Percentiles rank a stretch among this genome's conserved stretches.
Evolutionary conservation across 306 rosid species (phyloP).

Genomic region (Lathyrus tuberosus): DNA sequence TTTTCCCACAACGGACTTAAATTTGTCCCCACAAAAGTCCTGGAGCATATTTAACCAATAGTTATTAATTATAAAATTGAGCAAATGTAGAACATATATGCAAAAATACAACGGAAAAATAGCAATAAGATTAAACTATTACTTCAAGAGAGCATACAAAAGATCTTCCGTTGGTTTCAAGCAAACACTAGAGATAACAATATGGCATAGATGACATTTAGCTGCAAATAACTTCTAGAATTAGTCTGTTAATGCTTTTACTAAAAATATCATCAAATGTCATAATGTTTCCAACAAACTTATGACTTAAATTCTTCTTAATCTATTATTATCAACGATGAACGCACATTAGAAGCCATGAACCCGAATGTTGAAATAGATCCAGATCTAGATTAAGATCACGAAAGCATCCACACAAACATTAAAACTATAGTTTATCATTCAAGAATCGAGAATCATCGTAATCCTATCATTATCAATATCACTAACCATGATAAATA

Average conservation of each 20-base stretch:
- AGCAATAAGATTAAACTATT: constrained; percentile 13
- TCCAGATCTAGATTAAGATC: constrained; percentile 1
- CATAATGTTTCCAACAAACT: constrained; percentile 14
- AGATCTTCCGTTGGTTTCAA: constrained; percentile 4
- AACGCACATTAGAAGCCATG: background rate
- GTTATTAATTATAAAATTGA: constrained; percentile 24
- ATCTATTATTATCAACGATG: background rate
- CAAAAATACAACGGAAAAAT: constrained; percentile 12
- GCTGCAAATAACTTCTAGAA: constrained; percentile 13
- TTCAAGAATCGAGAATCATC: constrained; percentile 15
- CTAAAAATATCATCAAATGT: constrained; percentile 4
- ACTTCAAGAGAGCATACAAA: constrained; percentile 20
- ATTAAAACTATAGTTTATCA: background rate
- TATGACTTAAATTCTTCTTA: background rate
- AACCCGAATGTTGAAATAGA: constrained; percentile 7
- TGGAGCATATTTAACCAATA: constrained; percentile 49
- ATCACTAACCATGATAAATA: constrained; percentile 11
- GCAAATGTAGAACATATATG: background rate
- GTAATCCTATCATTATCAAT: constrained; percentile 5
- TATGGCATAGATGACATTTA: constrained; percentile 2
- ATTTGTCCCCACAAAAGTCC: constrained; percentile 95
- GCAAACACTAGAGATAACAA: constrained; percentile 21
- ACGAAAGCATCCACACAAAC: constrained; percentile 10
- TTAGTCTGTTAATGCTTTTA: background rate
- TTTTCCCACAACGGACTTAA: constrained; percentile 82